Conservation (phyloP, 1,284 basidiomycete species). For the Cryptococcus wingfieldii region DNA sequence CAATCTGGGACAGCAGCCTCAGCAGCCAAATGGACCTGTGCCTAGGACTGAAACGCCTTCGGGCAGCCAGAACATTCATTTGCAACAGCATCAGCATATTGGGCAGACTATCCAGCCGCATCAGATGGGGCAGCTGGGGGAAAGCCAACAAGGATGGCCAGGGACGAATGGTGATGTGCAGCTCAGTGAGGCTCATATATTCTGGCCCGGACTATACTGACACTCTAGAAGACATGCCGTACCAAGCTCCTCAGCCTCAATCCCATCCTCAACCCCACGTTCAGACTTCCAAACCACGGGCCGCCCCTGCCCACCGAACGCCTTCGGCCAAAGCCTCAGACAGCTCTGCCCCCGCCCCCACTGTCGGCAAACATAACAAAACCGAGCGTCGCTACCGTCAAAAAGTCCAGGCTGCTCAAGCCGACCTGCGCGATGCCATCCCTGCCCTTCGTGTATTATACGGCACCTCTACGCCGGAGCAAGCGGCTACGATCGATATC, state of each 20-base stretch:
- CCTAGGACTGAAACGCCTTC: not conserved
- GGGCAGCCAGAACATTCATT: not conserved
- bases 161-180: not conserved
- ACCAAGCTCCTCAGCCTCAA: not conserved
- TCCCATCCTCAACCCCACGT: not conserved
- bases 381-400: constrained; percentile 48
- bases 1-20: not conserved
- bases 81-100: constrained; percentile 3
- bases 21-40: not conserved
- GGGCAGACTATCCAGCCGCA: constrained; percentile 11
- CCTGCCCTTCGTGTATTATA: constrained; percentile 47
- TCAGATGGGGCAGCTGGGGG: not conserved
- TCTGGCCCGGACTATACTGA: not conserved
- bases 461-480: constrained; percentile 45
- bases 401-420: constrained; percentile 48
- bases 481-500: constrained; percentile 40
- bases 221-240: not conserved
- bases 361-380: constrained; percentile 49
- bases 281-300: not conserved
- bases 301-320: not conserved
- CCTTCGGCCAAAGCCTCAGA: not conserved
- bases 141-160: no score
- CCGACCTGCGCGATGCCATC: constrained; percentile 47
- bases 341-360: constrained; percentile 4
- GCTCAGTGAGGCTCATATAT: not conserved